Percentiles rank a stretch among this genome's conserved stretches.
Conservation (phyloP, 2,329 filamentous ascomycete genomes). For the Grosmannia clavigera region DNA sequence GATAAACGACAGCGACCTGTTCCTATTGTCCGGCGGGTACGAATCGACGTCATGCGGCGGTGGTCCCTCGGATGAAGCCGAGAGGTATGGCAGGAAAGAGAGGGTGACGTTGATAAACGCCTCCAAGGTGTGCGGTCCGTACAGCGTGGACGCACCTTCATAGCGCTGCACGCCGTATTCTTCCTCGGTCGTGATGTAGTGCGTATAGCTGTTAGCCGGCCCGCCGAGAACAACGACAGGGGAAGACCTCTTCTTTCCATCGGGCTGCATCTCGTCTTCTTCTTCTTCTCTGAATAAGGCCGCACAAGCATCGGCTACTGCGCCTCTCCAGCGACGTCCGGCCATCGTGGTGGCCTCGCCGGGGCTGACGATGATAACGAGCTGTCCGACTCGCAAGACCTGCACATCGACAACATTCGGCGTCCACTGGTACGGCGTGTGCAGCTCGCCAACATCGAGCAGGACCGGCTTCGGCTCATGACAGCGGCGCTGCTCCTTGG, state of each 20-base stretch:
- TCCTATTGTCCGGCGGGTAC: slow-evolving; percentile 64
- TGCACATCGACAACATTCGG: slow-evolving; percentile 90
- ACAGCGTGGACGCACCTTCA: slow-evolving; percentile 80
- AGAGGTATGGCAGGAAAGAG: slow-evolving; percentile 55
- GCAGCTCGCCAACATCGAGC: slow-evolving; percentile 76
- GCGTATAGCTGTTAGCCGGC: slow-evolving; percentile 75
- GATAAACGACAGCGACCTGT: slow-evolving; percentile 66
- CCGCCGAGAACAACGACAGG: slow-evolving; percentile 71
- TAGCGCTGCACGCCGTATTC: slow-evolving; percentile 69
- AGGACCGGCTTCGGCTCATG: slow-evolving; percentile 76
- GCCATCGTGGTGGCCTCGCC: slow-evolving; percentile 91
- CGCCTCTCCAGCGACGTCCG: slow-evolving; percentile 71
- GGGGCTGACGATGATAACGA: slow-evolving; percentile 72
- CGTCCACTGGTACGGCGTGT: slow-evolving; percentile 69
- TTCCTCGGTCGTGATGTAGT: slow-evolving; percentile 21
- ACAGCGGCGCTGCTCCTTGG: slow-evolving; percentile 57
- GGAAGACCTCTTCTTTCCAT: neutral
- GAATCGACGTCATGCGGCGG: slow-evolving; percentile 34
- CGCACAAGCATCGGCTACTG: slow-evolving; percentile 44
- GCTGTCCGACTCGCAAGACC: slow-evolving; percentile 67
- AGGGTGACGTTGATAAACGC: slow-evolving; percentile 76
- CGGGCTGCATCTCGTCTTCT: slow-evolving; percentile 21
- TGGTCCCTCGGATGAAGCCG: slow-evolving; percentile 27
- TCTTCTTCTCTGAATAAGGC: neutral
- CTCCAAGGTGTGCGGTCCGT: slow-evolving; percentile 71